Conservation (phyloP, 176 grass and related monocot species). For the Ensete glaucum region DNA sequence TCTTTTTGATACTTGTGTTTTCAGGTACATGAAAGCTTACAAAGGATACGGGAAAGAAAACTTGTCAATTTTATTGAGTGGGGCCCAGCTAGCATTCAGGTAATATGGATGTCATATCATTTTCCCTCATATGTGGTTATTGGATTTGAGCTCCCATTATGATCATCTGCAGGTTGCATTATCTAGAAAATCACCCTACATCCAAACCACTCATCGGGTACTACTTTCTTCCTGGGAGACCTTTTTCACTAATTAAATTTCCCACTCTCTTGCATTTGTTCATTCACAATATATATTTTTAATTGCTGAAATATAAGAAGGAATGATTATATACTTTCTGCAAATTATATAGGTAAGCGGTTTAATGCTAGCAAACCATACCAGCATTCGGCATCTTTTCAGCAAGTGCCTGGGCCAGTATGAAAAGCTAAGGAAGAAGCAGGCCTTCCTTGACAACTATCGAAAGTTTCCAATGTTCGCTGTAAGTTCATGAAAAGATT, state of each 20-base stretch:
- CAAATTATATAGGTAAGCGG: conserved; percentile 68
- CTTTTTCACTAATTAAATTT: not conserved
- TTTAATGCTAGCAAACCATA: conserved; percentile 94
- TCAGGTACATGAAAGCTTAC: conserved; percentile 94
- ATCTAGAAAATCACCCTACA: conserved; percentile 98
- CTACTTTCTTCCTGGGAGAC: not conserved
- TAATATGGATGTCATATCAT: conserved; percentile 3
- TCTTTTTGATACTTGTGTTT: not conserved
- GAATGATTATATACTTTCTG: not conserved
- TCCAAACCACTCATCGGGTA: conserved; percentile 98
- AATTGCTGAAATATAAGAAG: too few species aligned
- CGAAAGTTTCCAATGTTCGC: conserved; percentile 94
- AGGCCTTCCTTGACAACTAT: conserved; percentile 97
- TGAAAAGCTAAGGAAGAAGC: conserved; percentile 91
- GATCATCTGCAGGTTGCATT: conserved; percentile 64
- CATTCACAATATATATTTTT: too few species aligned
- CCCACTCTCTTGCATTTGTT: too few species aligned
- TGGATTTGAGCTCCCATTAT: conserved; percentile 7
- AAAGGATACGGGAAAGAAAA: conserved; percentile 96
- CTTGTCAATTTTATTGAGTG: conserved; percentile 99
- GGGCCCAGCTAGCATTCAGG: conserved; percentile 99
- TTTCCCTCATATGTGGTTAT: not conserved
- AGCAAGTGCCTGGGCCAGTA: conserved; percentile 83
- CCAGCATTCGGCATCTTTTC: conserved; percentile 92
- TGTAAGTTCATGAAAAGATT: conserved; percentile 26